These are phyloP conservation scores for Schoenoplectus tabernaemontani DNA, from an alignment of 202 grass and related monocot genomes.

Conservation along the genomic window DNA sequence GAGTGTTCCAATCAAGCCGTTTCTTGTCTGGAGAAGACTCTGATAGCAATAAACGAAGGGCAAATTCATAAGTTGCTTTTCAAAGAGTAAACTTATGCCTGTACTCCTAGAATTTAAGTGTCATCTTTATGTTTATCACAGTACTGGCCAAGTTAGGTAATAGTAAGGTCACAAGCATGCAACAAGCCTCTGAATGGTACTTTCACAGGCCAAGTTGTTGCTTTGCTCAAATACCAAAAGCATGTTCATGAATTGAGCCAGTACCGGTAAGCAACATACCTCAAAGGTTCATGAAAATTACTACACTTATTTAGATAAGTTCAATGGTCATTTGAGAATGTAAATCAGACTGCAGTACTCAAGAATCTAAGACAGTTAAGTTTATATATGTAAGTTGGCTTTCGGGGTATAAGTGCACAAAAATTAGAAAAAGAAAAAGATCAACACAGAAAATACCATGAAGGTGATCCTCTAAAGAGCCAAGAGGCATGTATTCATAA, in stretches of 20 bases:
- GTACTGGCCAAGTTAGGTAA: not conserved
- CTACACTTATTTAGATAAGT: not conserved
- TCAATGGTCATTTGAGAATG: not conserved
- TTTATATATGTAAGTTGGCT: not conserved
- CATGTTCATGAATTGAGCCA: not conserved
- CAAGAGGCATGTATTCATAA: conserved; percentile 89
- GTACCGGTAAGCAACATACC: not conserved
- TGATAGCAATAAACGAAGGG: conserved; percentile 30
- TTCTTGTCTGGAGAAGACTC: conserved; percentile 50
- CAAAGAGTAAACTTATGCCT: not conserved
- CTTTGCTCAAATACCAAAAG: not conserved
- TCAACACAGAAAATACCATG: conserved; percentile 45
- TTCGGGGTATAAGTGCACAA: not conserved
- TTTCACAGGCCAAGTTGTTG: not conserved
- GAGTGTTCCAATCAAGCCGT: conserved; percentile 83
- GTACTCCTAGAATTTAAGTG: not conserved
- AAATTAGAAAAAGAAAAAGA: not conserved
- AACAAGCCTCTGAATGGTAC: not conserved
- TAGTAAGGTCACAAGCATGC: not conserved
- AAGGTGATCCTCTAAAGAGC: conserved; percentile 63
- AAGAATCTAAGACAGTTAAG: not conserved
- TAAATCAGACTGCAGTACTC: not conserved
- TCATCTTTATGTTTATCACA: conserved; percentile 3
- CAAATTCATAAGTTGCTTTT: conserved; percentile 19
- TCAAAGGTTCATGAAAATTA: not conserved